Conservation (phyloP, 352 stramenopile species). For the Phytophthora pistaciae region DNA sequence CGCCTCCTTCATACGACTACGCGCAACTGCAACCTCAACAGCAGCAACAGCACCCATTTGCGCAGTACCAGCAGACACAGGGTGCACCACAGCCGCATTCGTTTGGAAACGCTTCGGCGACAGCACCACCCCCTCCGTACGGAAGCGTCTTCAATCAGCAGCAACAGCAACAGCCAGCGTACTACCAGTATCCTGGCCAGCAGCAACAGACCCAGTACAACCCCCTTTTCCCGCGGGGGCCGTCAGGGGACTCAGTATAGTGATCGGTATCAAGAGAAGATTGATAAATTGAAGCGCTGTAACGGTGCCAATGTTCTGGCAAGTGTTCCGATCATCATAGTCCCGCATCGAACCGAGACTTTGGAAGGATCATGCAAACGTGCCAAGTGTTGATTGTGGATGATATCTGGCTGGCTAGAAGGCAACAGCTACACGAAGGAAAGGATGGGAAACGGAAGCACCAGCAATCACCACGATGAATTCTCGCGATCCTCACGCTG, state of each 20-base stretch:
- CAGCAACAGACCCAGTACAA: conserved; percentile 36
- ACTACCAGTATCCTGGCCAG: conserved; percentile 58
- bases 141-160: conserved; percentile 55
- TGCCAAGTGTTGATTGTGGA: too few relatives aligned
- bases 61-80: conserved; percentile 50
- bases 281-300: neutral
- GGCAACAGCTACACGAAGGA: neutral
- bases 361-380: too few relatives aligned
- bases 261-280: neutral
- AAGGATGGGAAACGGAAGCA: neutral
- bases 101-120: conserved; percentile 39
- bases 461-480: neutral
- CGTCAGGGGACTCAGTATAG: conserved; percentile 35
- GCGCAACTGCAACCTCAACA: conserved; percentile 43
- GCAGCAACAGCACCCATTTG: conserved; percentile 45
- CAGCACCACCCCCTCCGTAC: conserved; percentile 44
- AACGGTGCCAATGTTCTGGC: too few relatives aligned
- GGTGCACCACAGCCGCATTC: conserved; percentile 14
- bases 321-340: too few relatives aligned
- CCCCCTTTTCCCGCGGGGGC: conserved; percentile 22
- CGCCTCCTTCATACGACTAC: conserved; percentile 51
- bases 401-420: neutral
- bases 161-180: conserved; percentile 35
- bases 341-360: too few relatives aligned
- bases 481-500: neutral